Evolutionary conservation across 768 basidiomycete species (phyloP).

Genomic region (Russula lepida): DNA sequence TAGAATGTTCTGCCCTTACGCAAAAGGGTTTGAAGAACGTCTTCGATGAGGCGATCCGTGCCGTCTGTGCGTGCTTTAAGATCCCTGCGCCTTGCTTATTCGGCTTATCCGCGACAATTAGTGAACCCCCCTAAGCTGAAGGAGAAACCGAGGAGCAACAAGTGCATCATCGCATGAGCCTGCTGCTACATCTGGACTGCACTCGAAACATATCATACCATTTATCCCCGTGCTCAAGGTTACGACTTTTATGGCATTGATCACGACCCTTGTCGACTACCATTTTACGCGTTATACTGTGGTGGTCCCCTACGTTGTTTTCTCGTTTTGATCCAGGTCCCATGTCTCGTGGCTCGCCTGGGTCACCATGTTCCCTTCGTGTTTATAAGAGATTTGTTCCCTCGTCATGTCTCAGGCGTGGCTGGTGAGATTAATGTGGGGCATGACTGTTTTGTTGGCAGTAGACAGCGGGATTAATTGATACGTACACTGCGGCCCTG

Average conservation of each 20-base stretch:
- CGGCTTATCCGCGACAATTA: constrained; percentile 25
- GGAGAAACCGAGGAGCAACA: constrained; percentile 42
- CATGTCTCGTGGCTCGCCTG: constrained; percentile 1
- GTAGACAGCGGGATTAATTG: background rate
- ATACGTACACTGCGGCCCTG: background rate
- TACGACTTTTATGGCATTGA: constrained; percentile 47
- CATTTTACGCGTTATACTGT: constrained; percentile 26
- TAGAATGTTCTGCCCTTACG: constrained; percentile 93
- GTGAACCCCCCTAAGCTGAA: constrained; percentile 67
- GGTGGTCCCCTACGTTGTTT: constrained; percentile 12
- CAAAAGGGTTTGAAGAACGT: constrained; percentile 99
- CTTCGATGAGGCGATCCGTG: constrained; percentile 97
- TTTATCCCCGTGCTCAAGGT: constrained; percentile 63
- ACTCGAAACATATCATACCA: constrained; percentile 44
- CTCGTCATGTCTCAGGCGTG: constrained; percentile 6
- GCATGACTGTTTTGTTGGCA: constrained; percentile 1
- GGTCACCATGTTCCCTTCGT: constrained; percentile 12
- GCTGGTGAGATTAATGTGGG: constrained; percentile 1
- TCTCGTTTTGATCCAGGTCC: constrained; percentile 5
- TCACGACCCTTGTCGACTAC: constrained; percentile 17
- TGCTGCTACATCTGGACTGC: constrained; percentile 18
- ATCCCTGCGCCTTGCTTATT: background rate
- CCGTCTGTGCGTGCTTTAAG: constrained; percentile 63
- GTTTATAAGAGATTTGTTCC: constrained; percentile 15
- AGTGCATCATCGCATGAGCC: constrained; percentile 57